Conservation (phyloP, 164 flowering plant genomes). For the Amborella trichopoda region DNA sequence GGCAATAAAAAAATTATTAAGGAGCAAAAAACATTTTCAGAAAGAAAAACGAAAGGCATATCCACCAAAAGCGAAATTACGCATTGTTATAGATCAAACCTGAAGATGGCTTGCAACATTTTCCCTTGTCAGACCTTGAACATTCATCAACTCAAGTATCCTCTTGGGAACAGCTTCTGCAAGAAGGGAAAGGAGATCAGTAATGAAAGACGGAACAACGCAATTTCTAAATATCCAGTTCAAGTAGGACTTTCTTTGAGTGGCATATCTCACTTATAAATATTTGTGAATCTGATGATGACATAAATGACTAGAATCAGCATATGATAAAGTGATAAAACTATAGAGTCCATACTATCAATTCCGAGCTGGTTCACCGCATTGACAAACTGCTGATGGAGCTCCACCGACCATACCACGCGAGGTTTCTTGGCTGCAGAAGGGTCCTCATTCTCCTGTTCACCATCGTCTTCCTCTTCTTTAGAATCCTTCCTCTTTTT, state of each 20-base stretch:
- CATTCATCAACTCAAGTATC: slow-evolving; percentile 89
- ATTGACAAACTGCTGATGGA: slow-evolving; percentile 82
- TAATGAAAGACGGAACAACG: neutral
- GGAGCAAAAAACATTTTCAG: no score
- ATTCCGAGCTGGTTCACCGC: slow-evolving; percentile 92
- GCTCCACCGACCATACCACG: slow-evolving; percentile 88
- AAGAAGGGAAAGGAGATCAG: slow-evolving; percentile 1
- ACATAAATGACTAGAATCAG: no score
- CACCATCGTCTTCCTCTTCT: slow-evolving; percentile 64
- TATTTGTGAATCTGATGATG: no score
- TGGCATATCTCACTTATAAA: slow-evolving; percentile 1
- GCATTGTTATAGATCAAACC: slow-evolving; percentile 53
- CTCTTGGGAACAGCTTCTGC: slow-evolving; percentile 96
- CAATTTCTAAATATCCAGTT: slow-evolving; percentile 3
- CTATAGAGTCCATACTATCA: slow-evolving; percentile 92
- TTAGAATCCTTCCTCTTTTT: slow-evolving; percentile 44
- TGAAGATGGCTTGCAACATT: slow-evolving; percentile 94
- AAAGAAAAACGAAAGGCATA: no score
- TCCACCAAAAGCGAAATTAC: no score
- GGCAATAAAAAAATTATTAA: no score
- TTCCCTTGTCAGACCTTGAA: slow-evolving; percentile 79
- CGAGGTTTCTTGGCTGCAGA: slow-evolving; percentile 74
- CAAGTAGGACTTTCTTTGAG: no score
- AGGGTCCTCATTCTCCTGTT: slow-evolving; percentile 51
- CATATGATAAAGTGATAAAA: no score